These are phyloP conservation scores for Nasturtium officinale DNA, from an alignment of 345 rosid species.

Conservation along the genomic window DNA sequence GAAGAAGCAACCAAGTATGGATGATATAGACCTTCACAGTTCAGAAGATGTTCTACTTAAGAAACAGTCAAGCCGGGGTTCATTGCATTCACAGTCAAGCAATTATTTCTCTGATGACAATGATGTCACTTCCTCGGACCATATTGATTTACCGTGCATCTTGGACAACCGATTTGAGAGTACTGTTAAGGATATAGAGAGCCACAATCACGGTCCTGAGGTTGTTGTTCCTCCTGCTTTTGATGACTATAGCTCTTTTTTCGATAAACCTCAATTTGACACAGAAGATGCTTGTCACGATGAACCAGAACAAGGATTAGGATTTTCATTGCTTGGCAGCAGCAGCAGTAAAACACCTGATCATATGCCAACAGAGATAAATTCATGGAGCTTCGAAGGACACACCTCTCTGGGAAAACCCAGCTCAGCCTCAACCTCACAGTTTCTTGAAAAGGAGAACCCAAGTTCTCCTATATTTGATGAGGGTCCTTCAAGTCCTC, in stretches of 20 bases:
- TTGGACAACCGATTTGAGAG: constrained; percentile 36
- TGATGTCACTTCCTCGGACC: constrained; percentile 40
- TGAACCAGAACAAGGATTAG: constrained; percentile 36
- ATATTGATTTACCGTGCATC: constrained; percentile 28
- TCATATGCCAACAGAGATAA: constrained; percentile 35
- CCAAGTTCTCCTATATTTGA: constrained; percentile 45
- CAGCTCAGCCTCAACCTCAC: constrained; percentile 43
- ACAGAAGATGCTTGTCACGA: constrained; percentile 38
- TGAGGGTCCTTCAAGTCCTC: constrained; percentile 46
- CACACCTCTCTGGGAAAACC: constrained; percentile 37
- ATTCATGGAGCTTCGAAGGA: constrained; percentile 45
- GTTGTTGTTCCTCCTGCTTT: constrained; percentile 45
- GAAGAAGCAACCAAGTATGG: constrained; percentile 47
- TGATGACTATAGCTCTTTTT: constrained; percentile 72
- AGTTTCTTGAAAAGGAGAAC: constrained; percentile 42
- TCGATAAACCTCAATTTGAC: constrained; percentile 53
- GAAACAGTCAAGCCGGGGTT: constrained; percentile 50
- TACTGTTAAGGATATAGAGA: constrained; percentile 37
- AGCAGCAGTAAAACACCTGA: constrained; percentile 43
- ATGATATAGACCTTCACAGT: constrained; percentile 41
- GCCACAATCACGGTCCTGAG: constrained; percentile 38
- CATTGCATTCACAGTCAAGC: constrained; percentile 49
- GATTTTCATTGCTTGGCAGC: constrained; percentile 47
- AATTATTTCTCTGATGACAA: constrained; percentile 43
- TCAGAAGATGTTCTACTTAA: constrained; percentile 40